A percentile compares a stretch with the other conserved stretches of the same genome.
phyloP scores from a whole-genome alignment of 2,329 filamentous ascomycete genomes.

The Neonectria hederae region DNA sequence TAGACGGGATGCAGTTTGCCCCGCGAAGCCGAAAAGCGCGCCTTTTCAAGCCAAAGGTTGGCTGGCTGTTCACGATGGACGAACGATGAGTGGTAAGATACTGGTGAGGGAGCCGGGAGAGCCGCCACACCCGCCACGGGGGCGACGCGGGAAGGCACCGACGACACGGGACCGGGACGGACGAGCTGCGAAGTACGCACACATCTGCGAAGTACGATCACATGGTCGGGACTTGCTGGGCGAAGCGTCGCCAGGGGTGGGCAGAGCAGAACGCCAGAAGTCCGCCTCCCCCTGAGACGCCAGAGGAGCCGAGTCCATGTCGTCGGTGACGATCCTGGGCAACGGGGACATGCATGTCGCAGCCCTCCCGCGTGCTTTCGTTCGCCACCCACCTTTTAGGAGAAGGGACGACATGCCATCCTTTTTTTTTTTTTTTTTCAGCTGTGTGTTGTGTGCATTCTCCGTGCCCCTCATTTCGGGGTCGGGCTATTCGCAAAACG shows the following conservation, averaged over 20 bases:
- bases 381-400: background rate
- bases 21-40: background rate
- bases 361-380: background rate
- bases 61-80: background rate
- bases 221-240: background rate
- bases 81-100: constrained; percentile 12
- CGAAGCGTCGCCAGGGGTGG: constrained; percentile 13
- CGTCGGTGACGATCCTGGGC: constrained; percentile 32
- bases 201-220: background rate
- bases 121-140: constrained; percentile 29
- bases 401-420: too few species aligned
- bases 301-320: constrained; percentile 39
- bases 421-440: constrained; percentile 1
- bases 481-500: background rate
- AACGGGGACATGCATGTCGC: constrained; percentile 34
- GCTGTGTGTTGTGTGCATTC: background rate
- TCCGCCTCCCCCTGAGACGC: constrained; percentile 33
- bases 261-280: background rate
- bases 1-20: background rate
- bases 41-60: background rate
- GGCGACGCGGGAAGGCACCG: constrained; percentile 32
- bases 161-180: constrained; percentile 46
- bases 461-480: background rate
- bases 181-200: constrained; percentile 5
- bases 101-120: constrained; percentile 10